A percentile compares a stretch with the other conserved stretches of the same genome.
phyloP scores from a whole-genome alignment of 1,284 basidiomycete species.

The Coniferiporia sulphurascens region DNA sequence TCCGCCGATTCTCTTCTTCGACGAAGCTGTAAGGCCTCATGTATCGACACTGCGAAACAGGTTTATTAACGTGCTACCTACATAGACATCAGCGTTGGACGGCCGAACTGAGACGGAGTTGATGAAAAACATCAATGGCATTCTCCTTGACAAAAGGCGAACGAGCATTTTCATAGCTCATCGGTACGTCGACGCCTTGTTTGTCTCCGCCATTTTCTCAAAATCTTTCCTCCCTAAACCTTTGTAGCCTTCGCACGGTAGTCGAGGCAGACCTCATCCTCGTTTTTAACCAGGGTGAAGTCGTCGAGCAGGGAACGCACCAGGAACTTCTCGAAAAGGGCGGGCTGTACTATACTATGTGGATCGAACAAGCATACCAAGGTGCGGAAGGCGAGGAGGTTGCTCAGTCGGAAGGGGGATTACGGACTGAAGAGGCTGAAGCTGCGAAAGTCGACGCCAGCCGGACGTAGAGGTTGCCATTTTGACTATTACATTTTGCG shows the following conservation, averaged over 20 bases:
- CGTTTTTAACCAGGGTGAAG: conserved; percentile 79
- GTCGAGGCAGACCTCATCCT: conserved; percentile 92
- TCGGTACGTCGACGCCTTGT: conserved; percentile 28
- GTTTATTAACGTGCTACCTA: neutral
- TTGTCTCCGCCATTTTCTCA: neutral
- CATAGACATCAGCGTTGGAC: conserved; percentile 89
- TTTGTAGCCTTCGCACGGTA: conserved; percentile 73
- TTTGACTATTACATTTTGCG: neutral
- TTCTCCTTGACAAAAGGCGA: conserved; percentile 69
- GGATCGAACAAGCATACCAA: conserved; percentile 67
- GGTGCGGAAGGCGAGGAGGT: conserved; percentile 16
- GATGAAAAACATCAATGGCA: conserved; percentile 90
- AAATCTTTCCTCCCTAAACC: neutral
- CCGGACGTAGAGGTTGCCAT: too few species aligned
- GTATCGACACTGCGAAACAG: conserved; percentile 5
- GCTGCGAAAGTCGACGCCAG: too few species aligned
- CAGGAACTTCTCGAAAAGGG: conserved; percentile 69
- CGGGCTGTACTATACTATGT: conserved; percentile 83
- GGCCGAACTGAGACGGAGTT: conserved; percentile 92
- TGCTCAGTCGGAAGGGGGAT: neutral
- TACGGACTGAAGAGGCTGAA: neutral
- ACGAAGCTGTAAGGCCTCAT: conserved; percentile 75
- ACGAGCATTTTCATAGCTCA: conserved; percentile 97
- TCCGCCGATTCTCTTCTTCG: conserved; percentile 94
- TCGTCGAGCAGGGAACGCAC: conserved; percentile 91